phyloP scores from a whole-genome alignment of 768 basidiomycete genomes.

The Tylopilus cervinicoccineus region DNA sequence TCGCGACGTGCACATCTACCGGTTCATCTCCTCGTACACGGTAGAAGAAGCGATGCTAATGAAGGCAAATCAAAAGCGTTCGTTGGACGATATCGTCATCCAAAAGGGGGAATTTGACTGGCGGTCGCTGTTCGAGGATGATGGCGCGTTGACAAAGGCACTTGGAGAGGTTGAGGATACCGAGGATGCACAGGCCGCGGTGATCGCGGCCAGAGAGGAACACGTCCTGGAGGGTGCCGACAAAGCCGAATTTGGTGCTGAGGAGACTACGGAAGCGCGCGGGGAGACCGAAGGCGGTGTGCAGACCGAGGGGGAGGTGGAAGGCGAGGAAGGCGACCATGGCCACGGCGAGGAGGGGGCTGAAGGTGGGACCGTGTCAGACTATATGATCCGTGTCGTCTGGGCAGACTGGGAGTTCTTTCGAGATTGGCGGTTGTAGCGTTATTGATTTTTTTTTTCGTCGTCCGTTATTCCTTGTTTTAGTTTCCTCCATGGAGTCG shows the following conservation, averaged over 20 bases:
- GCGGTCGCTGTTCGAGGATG: slow-evolving; percentile 75
- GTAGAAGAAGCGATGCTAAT: slow-evolving; percentile 96
- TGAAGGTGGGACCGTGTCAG: slow-evolving; percentile 72
- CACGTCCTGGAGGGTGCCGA: slow-evolving; percentile 72
- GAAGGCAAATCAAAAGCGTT: slow-evolving; percentile 97
- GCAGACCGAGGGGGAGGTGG: slow-evolving; percentile 34
- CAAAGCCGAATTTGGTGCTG: slow-evolving; percentile 72
- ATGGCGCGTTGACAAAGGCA: slow-evolving; percentile 60
- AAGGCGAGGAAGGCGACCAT: slow-evolving; percentile 38
- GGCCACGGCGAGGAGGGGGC: slow-evolving; percentile 37
- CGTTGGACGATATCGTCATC: slow-evolving; percentile 86
- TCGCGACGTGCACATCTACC: slow-evolving; percentile 93
- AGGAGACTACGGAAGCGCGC: slow-evolving; percentile 28
- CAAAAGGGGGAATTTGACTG: slow-evolving; percentile 95
- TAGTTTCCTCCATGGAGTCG: not conserved
- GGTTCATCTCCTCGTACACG: slow-evolving; percentile 84
- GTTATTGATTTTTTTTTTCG: not conserved
- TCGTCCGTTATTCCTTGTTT: not conserved
- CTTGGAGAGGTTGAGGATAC: slow-evolving; percentile 84
- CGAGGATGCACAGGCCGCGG: slow-evolving; percentile 82
- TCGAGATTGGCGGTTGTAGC: slow-evolving; percentile 61
- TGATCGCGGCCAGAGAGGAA: slow-evolving; percentile 71
- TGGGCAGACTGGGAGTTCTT: slow-evolving; percentile 65
- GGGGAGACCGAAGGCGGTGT: slow-evolving; percentile 27
- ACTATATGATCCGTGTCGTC: slow-evolving; percentile 79